Evolutionary conservation across 2,329 filamentous ascomycete species (phyloP), one percentile per base, ranked within the genome.

Genomic region (Trichoderma harzianum): DNA sequence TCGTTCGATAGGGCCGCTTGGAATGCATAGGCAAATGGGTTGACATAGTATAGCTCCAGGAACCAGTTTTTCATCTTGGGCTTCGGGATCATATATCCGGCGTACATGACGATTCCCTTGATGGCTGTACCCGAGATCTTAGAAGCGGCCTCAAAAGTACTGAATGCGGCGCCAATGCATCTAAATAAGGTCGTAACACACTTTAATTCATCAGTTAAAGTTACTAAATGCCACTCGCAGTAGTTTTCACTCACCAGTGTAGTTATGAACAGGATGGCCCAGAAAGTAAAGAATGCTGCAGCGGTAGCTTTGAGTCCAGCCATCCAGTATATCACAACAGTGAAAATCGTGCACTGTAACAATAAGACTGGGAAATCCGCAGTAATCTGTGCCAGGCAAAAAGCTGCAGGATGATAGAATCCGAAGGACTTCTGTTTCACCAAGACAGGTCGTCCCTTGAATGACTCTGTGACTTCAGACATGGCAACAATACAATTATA

Each of bases 401-500:
- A 86, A 0, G 85, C 85, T 2, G 85, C 86, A 0, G 89, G 88
- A 65, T 90, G 87, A 77, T 86, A 89, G 62, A 86, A 83, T 21
- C 86, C 87, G 72, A 90, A 90, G 0, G 79, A 77, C 73, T 87
- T 87, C 74, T 90, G 89, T 77, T 90, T 90, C 61, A 86, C 78
- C 4, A 91, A 77, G 14, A 91, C 84, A 0, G 88, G 87, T 1
- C 90, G 85, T 21, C 89, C 89, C 14, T 80, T 83, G 75, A 90
- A 92, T 0, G 88, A 89, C 30, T 88, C 85, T 0, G 86, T 90
- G 1, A 93, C 90, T 78, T 93, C 91, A 2, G 89, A 86, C 84
- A 92, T 88, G 28, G 89, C 2, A 92, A 77, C 7, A 93, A 80
- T 71, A 85, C 83, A 77, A 24, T 91, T 90, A 79, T 87, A 90